Base-by-base conservation (phyloP, 2,329 filamentous ascomycete genomes). In the Xylaria sp. region DNA sequence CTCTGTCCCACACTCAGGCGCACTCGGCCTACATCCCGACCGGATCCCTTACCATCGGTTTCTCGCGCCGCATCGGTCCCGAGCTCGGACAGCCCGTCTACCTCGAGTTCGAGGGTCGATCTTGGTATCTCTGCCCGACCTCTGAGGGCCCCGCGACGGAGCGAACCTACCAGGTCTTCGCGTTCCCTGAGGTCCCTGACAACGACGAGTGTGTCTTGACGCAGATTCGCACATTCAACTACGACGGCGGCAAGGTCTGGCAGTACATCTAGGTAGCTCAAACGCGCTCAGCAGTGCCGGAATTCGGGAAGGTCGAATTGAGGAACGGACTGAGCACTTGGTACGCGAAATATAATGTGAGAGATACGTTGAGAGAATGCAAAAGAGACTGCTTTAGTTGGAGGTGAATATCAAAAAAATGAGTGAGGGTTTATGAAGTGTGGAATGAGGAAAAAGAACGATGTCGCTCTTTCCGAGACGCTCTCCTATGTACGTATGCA, bases 1-100 rank as follows among this genome's bases (percentile, higher is more conserved):
- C 66, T 35, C 59, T 69, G 5, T 69, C 67, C 9, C 68, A 63
- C 55, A 69, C 67, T 0, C 52, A 54, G 5, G 55, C 65, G 2
- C 66, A 69, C 42, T 68, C 66, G 4, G 64, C 54, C 23, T 49
- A 39, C 1, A 55, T 69, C 2, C 67, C 67, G 1, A 19, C 63
- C 1, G 64, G 64, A 1, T 62, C 65, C 11, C 19, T 30, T 4
- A 35, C 60, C 10, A 61, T 58, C 10, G 66, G 65, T 1, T 69
- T 68, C 37, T 16, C 35, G 3, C 65, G 64, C n/a, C 42, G 11
- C 13, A n/a, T 13, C 13, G 42, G 42, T n/a, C 9, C 5, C 3
- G 10, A 46, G 42, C 62, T 61, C 3, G 65, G 63, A 11, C 42
- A 53, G 1, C 61, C 58, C 6, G 18, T 55, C 23, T 54, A 58